A percentile compares a stretch with the other conserved stretches of the same genome.
phyloP scores from a whole-genome alignment of 2,329 filamentous ascomycete genomes.

The Hymenoscyphus scutula region DNA sequence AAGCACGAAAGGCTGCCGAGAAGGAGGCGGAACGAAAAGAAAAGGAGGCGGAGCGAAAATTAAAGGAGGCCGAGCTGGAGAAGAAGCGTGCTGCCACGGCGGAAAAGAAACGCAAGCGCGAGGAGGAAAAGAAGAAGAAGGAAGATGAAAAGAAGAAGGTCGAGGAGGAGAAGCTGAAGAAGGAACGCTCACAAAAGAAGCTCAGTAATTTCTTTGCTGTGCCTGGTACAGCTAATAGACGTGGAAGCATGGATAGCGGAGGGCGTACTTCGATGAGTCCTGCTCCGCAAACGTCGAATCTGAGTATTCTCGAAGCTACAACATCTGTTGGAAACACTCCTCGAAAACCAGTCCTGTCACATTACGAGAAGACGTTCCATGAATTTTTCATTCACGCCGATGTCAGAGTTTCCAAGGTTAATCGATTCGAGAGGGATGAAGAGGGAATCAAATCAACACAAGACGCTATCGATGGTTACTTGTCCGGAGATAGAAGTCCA shows the following conservation, averaged over 20 bases:
- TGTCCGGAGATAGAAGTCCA: constrained; percentile 47
- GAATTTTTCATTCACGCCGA: constrained; percentile 77
- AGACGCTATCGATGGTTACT: constrained; percentile 50
- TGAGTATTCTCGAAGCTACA: constrained; percentile 17
- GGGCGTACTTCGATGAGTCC: constrained; percentile 29
- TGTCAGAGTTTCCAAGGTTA: constrained; percentile 63
- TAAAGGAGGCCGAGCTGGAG: constrained; percentile 29
- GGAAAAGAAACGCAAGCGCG: constrained; percentile 29
- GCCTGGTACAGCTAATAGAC: constrained; percentile 17
- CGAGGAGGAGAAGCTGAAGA: constrained; percentile 46
- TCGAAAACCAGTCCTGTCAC: constrained; percentile 36
- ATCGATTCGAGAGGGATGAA: constrained; percentile 56
- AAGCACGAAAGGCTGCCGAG: constrained; percentile 40
- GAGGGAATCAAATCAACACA: constrained; percentile 53
- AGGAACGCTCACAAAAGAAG: constrained; percentile 46
- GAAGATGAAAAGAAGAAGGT: constrained; percentile 43
- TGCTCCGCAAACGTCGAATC: constrained; percentile 20
- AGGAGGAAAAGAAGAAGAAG: constrained; percentile 39
- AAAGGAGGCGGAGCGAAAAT: constrained; percentile 31
- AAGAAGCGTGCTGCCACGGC: constrained; percentile 39
- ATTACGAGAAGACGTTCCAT: constrained; percentile 71
- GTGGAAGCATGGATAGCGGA: constrained; percentile 24
- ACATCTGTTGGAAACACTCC: constrained; percentile 21
- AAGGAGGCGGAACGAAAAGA: constrained; percentile 38
- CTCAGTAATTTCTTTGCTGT: constrained; percentile 31